Percentiles rank a stretch among this genome's conserved stretches.
Evolutionary conservation across 2,329 filamentous ascomycete genomes (phyloP).

Genomic region (Blastomyces gilchristii): DNA sequence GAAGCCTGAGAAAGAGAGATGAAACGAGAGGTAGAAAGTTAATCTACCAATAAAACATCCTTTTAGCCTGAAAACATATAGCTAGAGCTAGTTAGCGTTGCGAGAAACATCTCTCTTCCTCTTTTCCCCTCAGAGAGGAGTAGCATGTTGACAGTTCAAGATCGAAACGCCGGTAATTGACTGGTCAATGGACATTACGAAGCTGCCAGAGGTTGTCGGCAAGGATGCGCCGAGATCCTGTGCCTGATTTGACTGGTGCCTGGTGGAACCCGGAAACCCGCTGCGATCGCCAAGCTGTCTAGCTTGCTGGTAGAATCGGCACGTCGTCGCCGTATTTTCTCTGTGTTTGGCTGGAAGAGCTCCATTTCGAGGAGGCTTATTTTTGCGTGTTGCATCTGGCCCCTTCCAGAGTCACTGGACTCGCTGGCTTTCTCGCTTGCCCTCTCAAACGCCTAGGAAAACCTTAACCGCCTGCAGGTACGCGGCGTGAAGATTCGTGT

Average conservation of each 20-base stretch:
- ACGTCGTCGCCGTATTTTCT: not conserved
- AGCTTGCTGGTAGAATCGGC: not conserved
- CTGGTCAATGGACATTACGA: not conserved
- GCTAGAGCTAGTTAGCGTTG: not conserved
- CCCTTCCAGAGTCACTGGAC: not conserved
- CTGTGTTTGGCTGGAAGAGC: slow-evolving; percentile 1
- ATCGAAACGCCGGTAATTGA: slow-evolving; percentile 3
- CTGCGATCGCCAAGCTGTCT: not conserved
- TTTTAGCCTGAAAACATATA: not conserved
- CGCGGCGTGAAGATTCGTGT: not conserved
- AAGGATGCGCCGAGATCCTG: not conserved
- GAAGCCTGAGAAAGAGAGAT: not conserved
- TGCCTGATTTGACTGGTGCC: no score
- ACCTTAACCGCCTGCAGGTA: slow-evolving; percentile 5
- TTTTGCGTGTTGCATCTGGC: not conserved
- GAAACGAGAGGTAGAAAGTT: not conserved
- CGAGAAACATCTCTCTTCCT: not conserved
- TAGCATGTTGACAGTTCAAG: not conserved
- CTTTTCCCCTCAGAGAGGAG: not conserved
- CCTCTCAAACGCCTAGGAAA: not conserved
- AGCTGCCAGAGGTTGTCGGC: not conserved
- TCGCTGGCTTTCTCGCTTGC: not conserved
- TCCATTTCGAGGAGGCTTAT: not conserved
- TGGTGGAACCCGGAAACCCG: not conserved
- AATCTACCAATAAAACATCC: not conserved